Evolutionary conservation across 2,329 filamentous ascomycete species (phyloP), one percentile per base, ranked within the genome.

Genomic region (Clathrospora elynae): DNA sequence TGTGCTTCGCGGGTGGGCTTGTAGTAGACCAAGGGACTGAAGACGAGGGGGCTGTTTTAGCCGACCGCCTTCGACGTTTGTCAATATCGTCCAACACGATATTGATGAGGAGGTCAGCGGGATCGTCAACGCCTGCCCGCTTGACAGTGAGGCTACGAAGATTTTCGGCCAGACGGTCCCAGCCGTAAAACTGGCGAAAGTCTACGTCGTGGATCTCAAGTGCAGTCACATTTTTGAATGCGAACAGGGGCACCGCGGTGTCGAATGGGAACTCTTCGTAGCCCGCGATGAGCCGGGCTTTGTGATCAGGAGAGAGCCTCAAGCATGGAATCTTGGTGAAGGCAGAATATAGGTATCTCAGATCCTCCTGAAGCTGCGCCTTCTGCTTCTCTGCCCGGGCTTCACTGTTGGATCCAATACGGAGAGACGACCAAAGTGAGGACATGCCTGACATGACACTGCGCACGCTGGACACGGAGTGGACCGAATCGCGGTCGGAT

Each of bases 231-330:
- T 97, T 99, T 74, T 99, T 97, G 81, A 99, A 97, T 6, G 88
- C 88, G 69, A 95, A 87, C n/a, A 99, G 78, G 13, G 93, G 93
- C 19, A 99, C 93, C 13, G 93, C 93, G 16, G 90, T 96, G 71
- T 99, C 93, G 70, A 97, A 96, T 2, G 93, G 93, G 57, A 97
- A 99, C 71, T 96, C 92, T 71, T 99, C 93, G 66, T 93, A 97
- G 18, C 92, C 92, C 55, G 86, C 82, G 57, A 99, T 96, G 49
- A 96, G 77, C 38, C 87, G 85, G 34, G 92, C 91, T 56, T 90
- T 88, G 76, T 90, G 91, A 71, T 99, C 93, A n/a, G 91, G 91
- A 18, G 91, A 85, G 41, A 99, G 78, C 53, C 87, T 85, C 51
- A 99, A 77, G 64, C 89, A 96, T 0, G 93, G 93, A 29, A 99